Evolutionary conservation across 345 rosid genomes (phyloP).

Genomic region (Gossypium mustelinum): DNA sequence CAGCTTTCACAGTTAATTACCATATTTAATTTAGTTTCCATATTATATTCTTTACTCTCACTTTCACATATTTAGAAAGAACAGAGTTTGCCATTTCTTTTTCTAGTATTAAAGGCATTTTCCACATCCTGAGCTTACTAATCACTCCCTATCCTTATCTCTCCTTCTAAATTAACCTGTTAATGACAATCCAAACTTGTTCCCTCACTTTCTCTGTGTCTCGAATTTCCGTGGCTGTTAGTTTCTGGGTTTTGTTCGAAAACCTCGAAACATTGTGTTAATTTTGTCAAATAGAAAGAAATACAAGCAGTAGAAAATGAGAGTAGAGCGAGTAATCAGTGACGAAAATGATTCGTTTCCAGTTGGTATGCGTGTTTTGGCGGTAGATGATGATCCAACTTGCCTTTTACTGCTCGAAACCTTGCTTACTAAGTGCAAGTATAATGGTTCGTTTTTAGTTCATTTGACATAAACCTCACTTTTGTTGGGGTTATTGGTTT

Average conservation of each 20-base stretch:
- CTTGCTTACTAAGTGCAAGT: conserved; percentile 63
- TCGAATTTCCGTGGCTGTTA: background rate
- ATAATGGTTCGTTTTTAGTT: conserved; percentile 38
- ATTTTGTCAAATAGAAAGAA: background rate
- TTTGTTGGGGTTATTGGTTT: conserved; percentile 16
- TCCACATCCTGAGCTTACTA: conserved; percentile 13
- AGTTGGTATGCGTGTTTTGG: conserved; percentile 70
- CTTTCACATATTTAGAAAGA: too few species aligned
- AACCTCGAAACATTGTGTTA: background rate
- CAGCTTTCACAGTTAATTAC: conserved; percentile 4
- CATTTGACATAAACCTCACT: background rate
- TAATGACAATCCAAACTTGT: conserved; percentile 19
- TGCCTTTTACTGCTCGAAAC: conserved; percentile 54
- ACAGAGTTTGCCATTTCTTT: background rate
- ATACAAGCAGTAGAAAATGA: conserved; percentile 28
- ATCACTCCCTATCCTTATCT: background rate
- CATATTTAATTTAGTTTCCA: conserved; percentile 27
- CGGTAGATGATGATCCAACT: conserved; percentile 75
- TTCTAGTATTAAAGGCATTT: background rate
- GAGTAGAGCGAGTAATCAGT: conserved; percentile 37
- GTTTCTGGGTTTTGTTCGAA: conserved; percentile 24
- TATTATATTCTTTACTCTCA: conserved; percentile 2
- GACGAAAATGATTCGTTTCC: conserved; percentile 60
- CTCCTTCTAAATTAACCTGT: background rate
- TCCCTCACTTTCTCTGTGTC: background rate